These are phyloP conservation scores for Daedaleopsis sinensis DNA, from an alignment of 768 basidiomycete species.

Conservation along the genomic window DNA sequence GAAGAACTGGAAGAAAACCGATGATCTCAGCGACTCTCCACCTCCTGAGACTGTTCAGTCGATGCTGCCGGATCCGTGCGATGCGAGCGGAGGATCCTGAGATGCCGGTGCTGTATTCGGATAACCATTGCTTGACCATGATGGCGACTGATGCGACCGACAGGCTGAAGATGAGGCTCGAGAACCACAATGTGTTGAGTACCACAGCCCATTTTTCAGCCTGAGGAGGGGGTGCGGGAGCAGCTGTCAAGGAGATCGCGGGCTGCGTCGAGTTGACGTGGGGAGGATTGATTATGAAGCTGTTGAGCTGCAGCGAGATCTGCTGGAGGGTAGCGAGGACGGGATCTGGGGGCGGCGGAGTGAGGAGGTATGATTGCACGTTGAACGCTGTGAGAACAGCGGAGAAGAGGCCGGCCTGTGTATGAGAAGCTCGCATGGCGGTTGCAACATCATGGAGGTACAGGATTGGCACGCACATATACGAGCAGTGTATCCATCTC, in stretches of 20 bases:
- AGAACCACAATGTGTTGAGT: slow-evolving; percentile 19
- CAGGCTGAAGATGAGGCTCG: slow-evolving; percentile 17
- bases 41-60: slow-evolving; percentile 20
- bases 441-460: not conserved
- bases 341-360: not conserved
- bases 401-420: slow-evolving; percentile 28
- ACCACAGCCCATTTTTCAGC: not conserved
- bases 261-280: not conserved
- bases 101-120: slow-evolving; percentile 16
- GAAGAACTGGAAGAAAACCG: slow-evolving; percentile 16
- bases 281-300: not conserved
- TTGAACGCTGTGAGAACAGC: slow-evolving; percentile 25
- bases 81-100: slow-evolving; percentile 21
- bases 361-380: slow-evolving; percentile 15
- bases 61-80: slow-evolving; percentile 24
- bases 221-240: not conserved
- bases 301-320: slow-evolving; percentile 4
- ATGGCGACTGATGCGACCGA: slow-evolving; percentile 16
- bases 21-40: slow-evolving; percentile 23
- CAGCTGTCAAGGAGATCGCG: not conserved
- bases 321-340: slow-evolving; percentile 1
- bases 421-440: not conserved
- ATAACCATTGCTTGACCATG: slow-evolving; percentile 21
- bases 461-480: slow-evolving; percentile 14
- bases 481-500: slow-evolving; percentile 21